Evolutionary conservation across 768 basidiomycete genomes (phyloP).

Genomic region (Butyriboletus loyo): DNA sequence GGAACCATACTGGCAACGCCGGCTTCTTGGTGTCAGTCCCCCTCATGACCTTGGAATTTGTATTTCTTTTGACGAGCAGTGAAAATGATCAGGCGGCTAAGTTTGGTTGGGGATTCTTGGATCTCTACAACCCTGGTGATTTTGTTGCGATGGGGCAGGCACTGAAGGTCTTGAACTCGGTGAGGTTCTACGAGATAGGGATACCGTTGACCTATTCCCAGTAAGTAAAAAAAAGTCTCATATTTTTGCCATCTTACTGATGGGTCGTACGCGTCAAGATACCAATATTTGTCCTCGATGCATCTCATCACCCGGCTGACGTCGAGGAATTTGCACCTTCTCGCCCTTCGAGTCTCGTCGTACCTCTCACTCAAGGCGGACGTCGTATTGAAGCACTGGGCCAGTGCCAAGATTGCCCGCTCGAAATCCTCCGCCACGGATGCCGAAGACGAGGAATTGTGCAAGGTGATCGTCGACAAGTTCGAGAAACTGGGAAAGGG

Average conservation of each 20-base stretch:
- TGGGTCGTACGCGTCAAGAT: conserved; percentile 51
- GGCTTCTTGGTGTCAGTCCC: conserved; percentile 68
- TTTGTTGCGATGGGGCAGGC: conserved; percentile 91
- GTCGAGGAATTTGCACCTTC: conserved; percentile 83
- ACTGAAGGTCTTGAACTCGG: conserved; percentile 91
- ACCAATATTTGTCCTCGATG: conserved; percentile 74
- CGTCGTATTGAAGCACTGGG: conserved; percentile 93
- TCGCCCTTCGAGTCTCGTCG: conserved; percentile 86
- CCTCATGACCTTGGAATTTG: neutral
- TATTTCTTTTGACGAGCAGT: neutral
- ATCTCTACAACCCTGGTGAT: conserved; percentile 88
- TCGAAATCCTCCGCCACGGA: conserved; percentile 62
- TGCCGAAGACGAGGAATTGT: conserved; percentile 73
- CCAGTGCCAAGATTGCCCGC: conserved; percentile 82
- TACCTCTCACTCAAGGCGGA: conserved; percentile 83
- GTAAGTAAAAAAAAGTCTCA: conserved; percentile 42
- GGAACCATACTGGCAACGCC: conserved; percentile 87
- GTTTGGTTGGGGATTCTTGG: conserved; percentile 91
- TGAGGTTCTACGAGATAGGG: conserved; percentile 87
- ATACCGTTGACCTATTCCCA: conserved; percentile 90
- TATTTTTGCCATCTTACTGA: conserved; percentile 1
- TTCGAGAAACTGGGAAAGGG: conserved; percentile 77
- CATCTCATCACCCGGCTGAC: conserved; percentile 81
- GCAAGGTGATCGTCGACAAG: conserved; percentile 83
- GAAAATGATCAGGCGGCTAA: conserved; percentile 73